Percentiles rank a stretch among this genome's conserved stretches.
These are phyloP conservation scores for Vanilla planifolia DNA, from an alignment of 106 monocot genomes.

Conservation along the genomic window DNA sequence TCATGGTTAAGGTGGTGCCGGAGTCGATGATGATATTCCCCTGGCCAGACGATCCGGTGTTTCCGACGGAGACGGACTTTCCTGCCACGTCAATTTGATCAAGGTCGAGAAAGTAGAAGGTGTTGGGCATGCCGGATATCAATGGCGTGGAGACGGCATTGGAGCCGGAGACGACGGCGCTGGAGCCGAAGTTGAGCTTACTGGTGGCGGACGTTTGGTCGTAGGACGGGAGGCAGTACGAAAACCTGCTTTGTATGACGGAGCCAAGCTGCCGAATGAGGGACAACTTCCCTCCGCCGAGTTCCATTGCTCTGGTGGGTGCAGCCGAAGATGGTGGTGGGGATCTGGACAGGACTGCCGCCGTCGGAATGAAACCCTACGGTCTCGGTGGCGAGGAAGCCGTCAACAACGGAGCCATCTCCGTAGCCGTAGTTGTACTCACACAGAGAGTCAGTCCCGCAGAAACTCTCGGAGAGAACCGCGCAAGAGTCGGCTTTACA, in stretches of 20 bases:
- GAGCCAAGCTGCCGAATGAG: slow-evolving; percentile 36
- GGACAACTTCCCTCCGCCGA: slow-evolving; percentile 33
- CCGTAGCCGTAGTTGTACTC: slow-evolving; percentile 14
- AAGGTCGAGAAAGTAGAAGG: slow-evolving; percentile 29
- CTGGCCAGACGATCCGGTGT: neutral
- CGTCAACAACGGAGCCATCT: slow-evolving; percentile 22
- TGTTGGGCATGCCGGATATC: neutral
- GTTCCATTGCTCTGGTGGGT: slow-evolving; percentile 11
- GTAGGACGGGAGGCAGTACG: slow-evolving; percentile 29
- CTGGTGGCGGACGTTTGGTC: slow-evolving; percentile 4
- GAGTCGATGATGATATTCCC: slow-evolving; percentile 41
- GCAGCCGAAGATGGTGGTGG: slow-evolving; percentile 26
- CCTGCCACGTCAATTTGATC: slow-evolving; percentile 15
- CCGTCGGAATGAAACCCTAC: slow-evolving; percentile 14
- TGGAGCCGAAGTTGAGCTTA: slow-evolving; percentile 23
- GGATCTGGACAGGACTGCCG: neutral
- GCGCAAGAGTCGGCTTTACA: neutral
- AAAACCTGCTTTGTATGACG: slow-evolving; percentile 26
- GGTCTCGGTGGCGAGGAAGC: slow-evolving; percentile 32
- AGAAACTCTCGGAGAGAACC: neutral
- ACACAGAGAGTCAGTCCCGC: neutral
- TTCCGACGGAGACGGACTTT: neutral
- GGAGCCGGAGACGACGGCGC: neutral
- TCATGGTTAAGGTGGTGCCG: slow-evolving; percentile 31
- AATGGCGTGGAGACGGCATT: slow-evolving; percentile 19